phyloP scores from a whole-genome alignment of 208 protist species.

The Leishmania lainsoni region DNA sequence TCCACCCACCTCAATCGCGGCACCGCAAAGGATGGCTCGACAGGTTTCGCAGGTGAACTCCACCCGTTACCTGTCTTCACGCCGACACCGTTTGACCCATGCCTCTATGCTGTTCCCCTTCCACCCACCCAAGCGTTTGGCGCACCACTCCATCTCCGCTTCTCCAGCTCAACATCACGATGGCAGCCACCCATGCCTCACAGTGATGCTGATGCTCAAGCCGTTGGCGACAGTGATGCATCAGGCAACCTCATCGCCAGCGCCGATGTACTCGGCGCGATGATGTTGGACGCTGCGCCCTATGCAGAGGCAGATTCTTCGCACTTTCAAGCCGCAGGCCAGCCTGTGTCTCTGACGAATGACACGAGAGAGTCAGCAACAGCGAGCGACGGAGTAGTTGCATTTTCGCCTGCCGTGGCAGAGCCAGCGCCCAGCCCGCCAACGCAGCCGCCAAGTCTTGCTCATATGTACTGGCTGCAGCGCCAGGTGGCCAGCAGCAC shows the following conservation, averaged over 20 bases:
- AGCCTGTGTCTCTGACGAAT: neutral
- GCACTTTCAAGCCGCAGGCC: neutral
- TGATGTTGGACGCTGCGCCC: constrained; percentile 9
- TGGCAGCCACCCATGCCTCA: neutral
- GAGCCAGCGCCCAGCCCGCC: neutral
- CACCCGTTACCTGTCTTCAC: constrained; percentile 31
- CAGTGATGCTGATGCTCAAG: neutral
- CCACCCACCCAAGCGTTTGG: constrained; percentile 53
- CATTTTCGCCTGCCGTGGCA: neutral
- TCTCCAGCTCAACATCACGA: constrained; percentile 34
- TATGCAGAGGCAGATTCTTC: neutral
- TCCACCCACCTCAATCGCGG: neutral
- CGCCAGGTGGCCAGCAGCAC: constrained; percentile 64
- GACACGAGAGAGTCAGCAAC: neutral
- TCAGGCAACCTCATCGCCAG: neutral
- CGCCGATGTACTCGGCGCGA: constrained; percentile 5
- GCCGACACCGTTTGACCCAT: constrained; percentile 33
- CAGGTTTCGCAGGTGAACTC: neutral
- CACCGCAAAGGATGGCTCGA: neutral
- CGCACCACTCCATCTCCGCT: constrained; percentile 37
- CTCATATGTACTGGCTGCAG: constrained; percentile 82
- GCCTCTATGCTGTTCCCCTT: constrained; percentile 40
- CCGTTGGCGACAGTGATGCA: neutral
- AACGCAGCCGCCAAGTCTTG: constrained; percentile 41
- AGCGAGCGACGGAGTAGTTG: no score